These are phyloP conservation scores for Kentomonas sorsogonicus DNA, from an alignment of 208 protist species.

Conservation along the genomic window DNA sequence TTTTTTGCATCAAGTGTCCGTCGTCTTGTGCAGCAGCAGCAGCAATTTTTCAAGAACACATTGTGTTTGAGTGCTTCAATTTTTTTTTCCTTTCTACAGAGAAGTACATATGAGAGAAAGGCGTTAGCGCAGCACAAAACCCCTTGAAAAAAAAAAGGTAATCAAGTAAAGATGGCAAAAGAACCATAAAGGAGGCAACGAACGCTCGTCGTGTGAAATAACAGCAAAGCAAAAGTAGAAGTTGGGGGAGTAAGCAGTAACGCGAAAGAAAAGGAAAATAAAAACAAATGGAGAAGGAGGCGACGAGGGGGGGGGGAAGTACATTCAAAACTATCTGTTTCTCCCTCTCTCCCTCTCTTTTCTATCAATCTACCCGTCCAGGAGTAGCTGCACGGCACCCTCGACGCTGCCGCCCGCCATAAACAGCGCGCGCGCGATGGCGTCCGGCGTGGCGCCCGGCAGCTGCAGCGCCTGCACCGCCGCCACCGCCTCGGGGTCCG, in stretches of 20 bases:
- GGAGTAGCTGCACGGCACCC: constrained; percentile 45
- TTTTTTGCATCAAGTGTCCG: too few relatives aligned
- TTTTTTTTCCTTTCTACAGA: neutral
- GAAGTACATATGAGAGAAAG: neutral
- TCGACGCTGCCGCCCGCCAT: constrained; percentile 41
- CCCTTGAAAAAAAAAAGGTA: neutral
- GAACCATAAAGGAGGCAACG: neutral
- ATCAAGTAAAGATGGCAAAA: neutral
- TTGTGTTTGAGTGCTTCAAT: neutral
- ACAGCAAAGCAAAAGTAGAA: neutral
- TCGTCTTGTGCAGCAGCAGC: too few relatives aligned
- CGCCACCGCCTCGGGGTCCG: too few relatives aligned
- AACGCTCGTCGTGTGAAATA: neutral
- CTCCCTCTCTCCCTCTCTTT: constrained; percentile 3
- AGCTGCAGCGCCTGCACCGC: neutral
- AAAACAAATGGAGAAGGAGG: too few relatives aligned
- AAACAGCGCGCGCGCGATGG: constrained; percentile 37
- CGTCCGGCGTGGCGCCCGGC: constrained; percentile 11
- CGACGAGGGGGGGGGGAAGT: neutral
- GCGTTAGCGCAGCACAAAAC: too few relatives aligned
- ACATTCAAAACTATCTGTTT: neutral
- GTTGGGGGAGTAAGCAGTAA: too few relatives aligned
- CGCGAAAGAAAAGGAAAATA: too few relatives aligned
- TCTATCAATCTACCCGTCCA: constrained; percentile 11
- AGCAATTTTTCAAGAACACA: too few relatives aligned